These are phyloP conservation scores for Fusarium globosum DNA, from an alignment of 2,329 filamentous ascomycete genomes.

Conservation along the genomic window DNA sequence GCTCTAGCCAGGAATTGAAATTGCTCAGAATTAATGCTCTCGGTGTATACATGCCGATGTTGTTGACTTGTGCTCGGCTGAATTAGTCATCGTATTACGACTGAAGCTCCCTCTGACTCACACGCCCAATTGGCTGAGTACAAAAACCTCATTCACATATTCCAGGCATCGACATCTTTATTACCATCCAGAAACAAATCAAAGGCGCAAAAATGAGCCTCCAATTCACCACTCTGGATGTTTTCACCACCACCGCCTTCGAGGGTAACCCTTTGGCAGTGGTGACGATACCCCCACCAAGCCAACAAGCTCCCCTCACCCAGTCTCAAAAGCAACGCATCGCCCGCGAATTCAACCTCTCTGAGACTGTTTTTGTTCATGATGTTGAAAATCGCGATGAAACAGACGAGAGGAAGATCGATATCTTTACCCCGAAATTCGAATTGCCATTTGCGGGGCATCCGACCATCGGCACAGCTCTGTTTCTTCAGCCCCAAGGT, in stretches of 20 bases:
- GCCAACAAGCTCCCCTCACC: slow-evolving; percentile 43
- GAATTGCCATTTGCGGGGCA: slow-evolving; percentile 72
- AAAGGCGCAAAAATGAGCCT: slow-evolving; percentile 47
- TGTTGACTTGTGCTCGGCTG: not conserved
- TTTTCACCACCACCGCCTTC: slow-evolving; percentile 64
- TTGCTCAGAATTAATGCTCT: too few relatives aligned
- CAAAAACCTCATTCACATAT: not conserved
- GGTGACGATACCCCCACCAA: slow-evolving; percentile 60
- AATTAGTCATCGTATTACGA: not conserved
- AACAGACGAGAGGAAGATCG: slow-evolving; percentile 54
- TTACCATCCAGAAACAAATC: accelerated
- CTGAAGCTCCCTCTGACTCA: not conserved
- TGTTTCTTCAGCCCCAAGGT: slow-evolving; percentile 55
- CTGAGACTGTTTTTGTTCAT: slow-evolving; percentile 72
- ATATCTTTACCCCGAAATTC: slow-evolving; percentile 66
- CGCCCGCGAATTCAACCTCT: slow-evolving; percentile 71
- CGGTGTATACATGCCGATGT: not conserved
- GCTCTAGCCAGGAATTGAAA: accelerated
- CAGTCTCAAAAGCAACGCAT: slow-evolving; percentile 66
- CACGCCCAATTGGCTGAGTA: not conserved
- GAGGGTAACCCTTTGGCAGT: slow-evolving; percentile 70
- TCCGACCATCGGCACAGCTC: slow-evolving; percentile 67
- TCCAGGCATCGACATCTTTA: not conserved
- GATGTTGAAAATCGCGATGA: slow-evolving; percentile 48
- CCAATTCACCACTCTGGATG: slow-evolving; percentile 64